Percentiles rank a stretch among this genome's conserved stretches.
phyloP scores from a whole-genome alignment of 73 alveolate species.

The Uronychia setigera region DNA sequence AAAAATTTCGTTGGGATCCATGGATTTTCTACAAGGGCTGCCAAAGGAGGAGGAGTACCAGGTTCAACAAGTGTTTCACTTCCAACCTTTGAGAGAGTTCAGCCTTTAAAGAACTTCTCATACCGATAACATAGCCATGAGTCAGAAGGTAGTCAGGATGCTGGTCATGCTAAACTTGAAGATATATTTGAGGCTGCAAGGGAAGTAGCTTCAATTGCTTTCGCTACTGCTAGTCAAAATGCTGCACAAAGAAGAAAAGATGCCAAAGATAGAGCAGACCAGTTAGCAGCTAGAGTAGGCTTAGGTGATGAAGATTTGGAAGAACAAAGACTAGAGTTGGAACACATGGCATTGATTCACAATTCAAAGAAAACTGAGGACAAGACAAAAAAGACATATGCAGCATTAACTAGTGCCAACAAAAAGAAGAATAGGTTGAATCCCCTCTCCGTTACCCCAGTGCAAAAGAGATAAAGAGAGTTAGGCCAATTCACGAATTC shows the following conservation, averaged over 20 bases:
- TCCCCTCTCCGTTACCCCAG: not conserved
- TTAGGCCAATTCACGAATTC: not conserved
- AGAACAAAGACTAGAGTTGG: not conserved
- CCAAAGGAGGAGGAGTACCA: not conserved
- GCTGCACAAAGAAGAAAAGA: not conserved
- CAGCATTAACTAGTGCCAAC: not conserved
- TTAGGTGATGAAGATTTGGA: not conserved
- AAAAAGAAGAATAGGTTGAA: not conserved
- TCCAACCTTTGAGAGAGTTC: not conserved
- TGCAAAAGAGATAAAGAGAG: not conserved
- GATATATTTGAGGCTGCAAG: not conserved
- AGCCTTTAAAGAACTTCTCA: not conserved
- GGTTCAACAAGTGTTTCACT: not conserved
- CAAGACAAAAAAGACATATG: not conserved
- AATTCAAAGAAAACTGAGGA: not conserved
- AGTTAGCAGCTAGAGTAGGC: not conserved
- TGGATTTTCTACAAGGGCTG: not conserved
- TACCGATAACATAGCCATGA: not conserved
- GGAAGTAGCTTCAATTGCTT: not conserved
- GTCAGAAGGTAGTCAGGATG: not conserved
- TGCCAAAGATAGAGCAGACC: not conserved
- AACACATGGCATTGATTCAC: not conserved
- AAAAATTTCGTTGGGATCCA: not conserved
- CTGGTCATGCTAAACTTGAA: not conserved
- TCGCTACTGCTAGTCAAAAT: not conserved